Conservation (phyloP, 2,329 filamentous ascomycete genomes). For the Penicillium sp. region DNA sequence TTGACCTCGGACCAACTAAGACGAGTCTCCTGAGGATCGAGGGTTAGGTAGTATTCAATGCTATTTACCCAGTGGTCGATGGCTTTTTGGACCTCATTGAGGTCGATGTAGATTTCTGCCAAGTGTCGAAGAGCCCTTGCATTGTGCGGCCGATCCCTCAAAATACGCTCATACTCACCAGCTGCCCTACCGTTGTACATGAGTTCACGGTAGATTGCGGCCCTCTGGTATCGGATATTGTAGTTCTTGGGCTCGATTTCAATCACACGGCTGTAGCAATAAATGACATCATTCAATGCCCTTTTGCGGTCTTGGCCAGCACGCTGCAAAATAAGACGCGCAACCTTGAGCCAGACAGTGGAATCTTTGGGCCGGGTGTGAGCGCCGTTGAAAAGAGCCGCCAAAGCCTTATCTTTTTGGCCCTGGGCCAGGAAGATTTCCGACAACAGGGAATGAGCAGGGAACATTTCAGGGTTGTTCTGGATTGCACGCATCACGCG, state of each 20-base stretch:
- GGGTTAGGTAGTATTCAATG: conserved; percentile 50
- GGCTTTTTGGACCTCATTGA: conserved; percentile 51
- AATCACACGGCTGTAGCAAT: conserved; percentile 57
- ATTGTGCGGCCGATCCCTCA: conserved; percentile 56
- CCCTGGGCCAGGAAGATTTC: conserved; percentile 59
- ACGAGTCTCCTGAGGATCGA: conserved; percentile 46
- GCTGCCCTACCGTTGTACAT: conserved; percentile 49
- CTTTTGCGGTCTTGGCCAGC: conserved; percentile 47
- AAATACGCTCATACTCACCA: conserved; percentile 55
- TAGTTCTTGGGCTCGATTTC: conserved; percentile 53
- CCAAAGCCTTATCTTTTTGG: conserved; percentile 57
- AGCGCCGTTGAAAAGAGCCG: conserved; percentile 59
- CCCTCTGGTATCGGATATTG: conserved; percentile 56
- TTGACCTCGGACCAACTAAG: conserved; percentile 80
- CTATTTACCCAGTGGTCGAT: conserved; percentile 54
- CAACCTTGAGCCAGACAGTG: conserved; percentile 59
- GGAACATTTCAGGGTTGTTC: conserved; percentile 63
- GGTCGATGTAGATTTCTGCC: conserved; percentile 58
- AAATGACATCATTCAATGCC: conserved; percentile 50
- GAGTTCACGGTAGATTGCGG: conserved; percentile 56
- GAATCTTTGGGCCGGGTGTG: conserved; percentile 57
- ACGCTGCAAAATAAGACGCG: conserved; percentile 54
- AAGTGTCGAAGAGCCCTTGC: conserved; percentile 56
- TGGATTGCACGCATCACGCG: conserved; percentile 52
- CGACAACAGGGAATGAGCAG: conserved; percentile 61